Conservation (phyloP, 2,329 filamentous ascomycete species). For the Dryadomyces quercus-mongolicae region DNA sequence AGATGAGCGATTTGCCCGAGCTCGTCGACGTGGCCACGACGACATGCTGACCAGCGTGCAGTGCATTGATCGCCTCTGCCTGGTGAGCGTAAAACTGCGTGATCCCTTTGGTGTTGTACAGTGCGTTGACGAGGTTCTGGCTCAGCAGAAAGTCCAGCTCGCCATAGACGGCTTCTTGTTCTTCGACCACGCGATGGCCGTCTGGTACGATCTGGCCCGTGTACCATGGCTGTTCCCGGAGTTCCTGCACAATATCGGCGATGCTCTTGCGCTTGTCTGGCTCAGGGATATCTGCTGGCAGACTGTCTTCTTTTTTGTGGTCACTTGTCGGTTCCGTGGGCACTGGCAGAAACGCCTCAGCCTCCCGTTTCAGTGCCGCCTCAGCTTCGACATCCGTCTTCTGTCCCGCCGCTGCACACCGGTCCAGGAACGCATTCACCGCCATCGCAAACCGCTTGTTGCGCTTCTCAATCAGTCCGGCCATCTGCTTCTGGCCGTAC, state of each 20-base stretch:
- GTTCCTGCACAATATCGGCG: constrained; percentile 71
- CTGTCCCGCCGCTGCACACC: constrained; percentile 52
- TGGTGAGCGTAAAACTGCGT: constrained; percentile 84
- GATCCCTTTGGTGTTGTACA: constrained; percentile 87
- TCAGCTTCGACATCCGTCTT: constrained; percentile 23
- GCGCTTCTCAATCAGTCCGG: constrained; percentile 74
- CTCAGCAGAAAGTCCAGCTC: constrained; percentile 78
- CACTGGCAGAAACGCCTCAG: constrained; percentile 49
- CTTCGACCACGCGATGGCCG: constrained; percentile 82
- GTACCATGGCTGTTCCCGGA: constrained; percentile 79
- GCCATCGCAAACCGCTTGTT: constrained; percentile 74
- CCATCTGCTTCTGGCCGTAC: constrained; percentile 87
- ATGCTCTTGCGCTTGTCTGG: constrained; percentile 71
- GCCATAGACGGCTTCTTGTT: constrained; percentile 69
- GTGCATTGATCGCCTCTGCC: constrained; percentile 80
- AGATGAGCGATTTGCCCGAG: constrained; percentile 96
- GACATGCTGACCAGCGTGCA: constrained; percentile 72
- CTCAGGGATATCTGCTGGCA: constrained; percentile 49
- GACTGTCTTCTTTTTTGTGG: neutral
- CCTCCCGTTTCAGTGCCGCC: constrained; percentile 45
- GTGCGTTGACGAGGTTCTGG: constrained; percentile 84
- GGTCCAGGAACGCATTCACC: constrained; percentile 63
- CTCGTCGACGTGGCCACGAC: constrained; percentile 92
- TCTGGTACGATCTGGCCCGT: constrained; percentile 85
- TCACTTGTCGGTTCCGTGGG: constrained; percentile 18